Evolutionary conservation across 192 early-diverging fungal species (phyloP).

Genomic region (Funneliformis mosseae): DNA sequence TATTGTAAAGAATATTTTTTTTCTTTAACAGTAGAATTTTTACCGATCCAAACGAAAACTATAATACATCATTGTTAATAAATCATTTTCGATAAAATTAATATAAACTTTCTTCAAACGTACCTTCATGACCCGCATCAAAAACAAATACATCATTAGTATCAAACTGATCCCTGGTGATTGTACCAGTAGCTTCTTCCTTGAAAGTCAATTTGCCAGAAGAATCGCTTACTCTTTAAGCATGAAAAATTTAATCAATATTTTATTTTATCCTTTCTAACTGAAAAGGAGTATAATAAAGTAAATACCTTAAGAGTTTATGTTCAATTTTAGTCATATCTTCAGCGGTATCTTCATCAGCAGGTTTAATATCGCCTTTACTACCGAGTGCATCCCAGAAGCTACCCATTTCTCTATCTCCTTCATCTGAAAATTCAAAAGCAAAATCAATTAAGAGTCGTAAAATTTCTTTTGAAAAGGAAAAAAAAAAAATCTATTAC

Average conservation of each 20-base stretch:
- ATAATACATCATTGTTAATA: neutral
- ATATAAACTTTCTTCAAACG: neutral
- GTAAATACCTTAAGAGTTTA: constrained; percentile 50
- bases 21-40: constrained; percentile 54
- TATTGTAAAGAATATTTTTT: constrained; percentile 55
- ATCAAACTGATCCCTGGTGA: constrained; percentile 52
- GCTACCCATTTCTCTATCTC: constrained; percentile 51
- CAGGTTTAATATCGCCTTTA: constrained; percentile 58
- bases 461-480: neutral
- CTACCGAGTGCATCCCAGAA: constrained; percentile 72
- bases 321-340: constrained; percentile 45
- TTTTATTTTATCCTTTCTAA: constrained; percentile 15
- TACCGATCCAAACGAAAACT: constrained; percentile 66
- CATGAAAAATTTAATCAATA: neutral
- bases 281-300: constrained; percentile 37
- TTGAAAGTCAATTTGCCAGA: constrained; percentile 53
- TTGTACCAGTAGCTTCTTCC: constrained; percentile 53
- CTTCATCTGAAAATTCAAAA: constrained; percentile 53
- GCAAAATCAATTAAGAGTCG: neutral
- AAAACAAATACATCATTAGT: constrained; percentile 69
- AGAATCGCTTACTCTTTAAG: constrained; percentile 40
- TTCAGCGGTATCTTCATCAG: constrained; percentile 44
- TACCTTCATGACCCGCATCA: constrained; percentile 56
- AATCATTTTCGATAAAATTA: neutral
- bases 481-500: constrained; percentile 39